Percentiles rank a stretch among this genome's conserved stretches.
These are phyloP conservation scores for Paraphaeosphaeria minitans DNA, from an alignment of 2,329 filamentous ascomycete species.

Conservation along the genomic window DNA sequence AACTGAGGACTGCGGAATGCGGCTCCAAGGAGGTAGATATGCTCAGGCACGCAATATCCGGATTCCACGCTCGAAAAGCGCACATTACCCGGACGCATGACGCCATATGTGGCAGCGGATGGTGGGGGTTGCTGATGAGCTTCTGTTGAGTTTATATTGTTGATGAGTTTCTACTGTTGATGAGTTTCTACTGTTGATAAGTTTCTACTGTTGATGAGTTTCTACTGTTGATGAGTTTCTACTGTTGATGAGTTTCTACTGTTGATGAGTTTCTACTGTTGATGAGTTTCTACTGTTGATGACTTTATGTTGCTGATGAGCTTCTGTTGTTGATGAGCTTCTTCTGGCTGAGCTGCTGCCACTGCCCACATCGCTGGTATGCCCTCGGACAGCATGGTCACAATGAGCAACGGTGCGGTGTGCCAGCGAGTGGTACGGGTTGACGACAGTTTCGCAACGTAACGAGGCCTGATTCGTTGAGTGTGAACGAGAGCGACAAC, in stretches of 20 bases:
- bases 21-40: background rate
- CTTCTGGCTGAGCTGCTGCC: background rate
- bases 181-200: background rate
- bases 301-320: too few species aligned
- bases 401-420: background rate
- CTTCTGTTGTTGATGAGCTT: background rate
- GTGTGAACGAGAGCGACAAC: slow-evolving; percentile 20
- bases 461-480: slow-evolving; percentile 18
- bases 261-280: background rate
- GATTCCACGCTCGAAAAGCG: background rate
- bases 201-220: background rate
- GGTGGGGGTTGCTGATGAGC: slow-evolving; percentile 3
- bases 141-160: too few species aligned
- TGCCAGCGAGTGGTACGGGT: slow-evolving; percentile 10
- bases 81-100: slow-evolving; percentile 9
- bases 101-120: slow-evolving; percentile 2
- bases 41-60: slow-evolving; percentile 5
- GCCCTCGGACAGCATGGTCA: background rate
- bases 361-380: background rate
- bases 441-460: slow-evolving; percentile 13
- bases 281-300: background rate
- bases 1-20: background rate
- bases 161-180: background rate
- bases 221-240: background rate
- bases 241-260: background rate